These are phyloP conservation scores for Penicillium mononematosum DNA, from an alignment of 495 filamentous ascomycete genomes.

Conservation along the genomic window DNA sequence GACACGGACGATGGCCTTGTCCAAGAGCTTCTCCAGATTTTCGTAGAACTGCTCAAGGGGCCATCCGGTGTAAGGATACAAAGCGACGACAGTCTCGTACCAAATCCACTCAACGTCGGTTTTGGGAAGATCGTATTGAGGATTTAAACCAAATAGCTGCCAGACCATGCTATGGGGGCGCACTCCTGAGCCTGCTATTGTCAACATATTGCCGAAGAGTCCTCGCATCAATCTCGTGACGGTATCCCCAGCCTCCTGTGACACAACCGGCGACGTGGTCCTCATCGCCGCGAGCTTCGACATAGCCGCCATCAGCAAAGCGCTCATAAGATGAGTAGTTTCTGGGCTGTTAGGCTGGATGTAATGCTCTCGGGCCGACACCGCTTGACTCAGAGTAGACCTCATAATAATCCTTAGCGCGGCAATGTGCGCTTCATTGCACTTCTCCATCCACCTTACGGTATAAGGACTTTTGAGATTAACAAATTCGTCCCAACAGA, in stretches of 20 bases:
- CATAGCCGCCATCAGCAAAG: conserved; percentile 24
- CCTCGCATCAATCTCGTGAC: conserved; percentile 31
- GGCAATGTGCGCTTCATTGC: conserved; percentile 28
- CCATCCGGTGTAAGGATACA: conserved; percentile 32
- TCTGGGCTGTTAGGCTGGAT: neutral
- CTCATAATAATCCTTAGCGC: conserved; percentile 28
- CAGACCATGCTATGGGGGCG: conserved; percentile 32
- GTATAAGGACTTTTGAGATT: conserved; percentile 26
- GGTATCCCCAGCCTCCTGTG: conserved; percentile 22
- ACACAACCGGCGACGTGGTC: conserved; percentile 17
- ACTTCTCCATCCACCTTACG: conserved; percentile 31
- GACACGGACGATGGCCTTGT: conserved; percentile 23
- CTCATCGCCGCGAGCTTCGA: conserved; percentile 28
- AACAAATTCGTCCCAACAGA: conserved; percentile 33
- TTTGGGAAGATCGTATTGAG: conserved; percentile 21
- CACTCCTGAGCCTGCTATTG: conserved; percentile 28
- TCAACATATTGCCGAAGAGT: conserved; percentile 30
- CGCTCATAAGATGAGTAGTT: neutral
- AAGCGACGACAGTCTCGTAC: conserved; percentile 27
- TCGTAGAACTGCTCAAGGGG: conserved; percentile 21
- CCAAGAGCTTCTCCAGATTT: conserved; percentile 27
- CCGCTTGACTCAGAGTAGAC: neutral
- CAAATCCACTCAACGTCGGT: conserved; percentile 23
- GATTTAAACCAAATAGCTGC: conserved; percentile 25
- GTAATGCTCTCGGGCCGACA: neutral